Conservation (phyloP, 345 rosid genomes). For the Isatis tinctoria region DNA sequence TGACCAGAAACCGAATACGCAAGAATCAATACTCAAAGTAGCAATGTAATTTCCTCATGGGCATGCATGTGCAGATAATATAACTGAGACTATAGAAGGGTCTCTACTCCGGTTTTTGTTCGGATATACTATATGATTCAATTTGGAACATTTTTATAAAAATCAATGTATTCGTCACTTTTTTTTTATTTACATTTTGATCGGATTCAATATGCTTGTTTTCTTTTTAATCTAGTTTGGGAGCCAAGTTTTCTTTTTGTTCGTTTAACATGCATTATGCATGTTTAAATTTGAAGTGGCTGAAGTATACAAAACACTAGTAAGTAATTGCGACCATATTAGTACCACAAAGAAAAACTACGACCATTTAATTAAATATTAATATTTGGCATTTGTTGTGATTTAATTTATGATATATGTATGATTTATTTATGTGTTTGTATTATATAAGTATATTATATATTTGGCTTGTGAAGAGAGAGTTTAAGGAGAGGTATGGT, state of each 20-base stretch:
- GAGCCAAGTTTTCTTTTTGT: not conserved
- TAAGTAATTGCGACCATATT: too few relatives aligned
- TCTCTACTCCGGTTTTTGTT: too few relatives aligned
- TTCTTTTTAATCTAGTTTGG: not conserved
- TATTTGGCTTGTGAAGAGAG: too few relatives aligned
- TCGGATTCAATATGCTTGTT: not conserved
- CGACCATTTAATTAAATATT: too few relatives aligned
- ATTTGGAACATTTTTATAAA: not conserved
- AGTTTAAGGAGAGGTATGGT: too few relatives aligned
- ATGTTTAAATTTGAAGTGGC: not conserved
- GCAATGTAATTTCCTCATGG: not conserved
- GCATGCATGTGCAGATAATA: not conserved
- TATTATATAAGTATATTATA: too few relatives aligned
- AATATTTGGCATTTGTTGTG: too few relatives aligned
- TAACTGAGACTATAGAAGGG: not conserved
- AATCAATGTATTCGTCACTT: not conserved
- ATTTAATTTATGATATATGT: too few relatives aligned
- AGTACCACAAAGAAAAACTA: too few relatives aligned
- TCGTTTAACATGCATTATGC: not conserved
- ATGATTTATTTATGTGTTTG: too few relatives aligned
- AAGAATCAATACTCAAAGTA: not conserved
- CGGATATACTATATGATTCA: too few relatives aligned
- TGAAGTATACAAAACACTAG: not conserved
- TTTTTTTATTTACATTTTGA: not conserved
- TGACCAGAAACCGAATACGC: not conserved